Evolutionary conservation across 2,329 filamentous ascomycete species (phyloP), one percentile per base, ranked within the genome.

Genomic region (Ceratocystis cubensis): DNA sequence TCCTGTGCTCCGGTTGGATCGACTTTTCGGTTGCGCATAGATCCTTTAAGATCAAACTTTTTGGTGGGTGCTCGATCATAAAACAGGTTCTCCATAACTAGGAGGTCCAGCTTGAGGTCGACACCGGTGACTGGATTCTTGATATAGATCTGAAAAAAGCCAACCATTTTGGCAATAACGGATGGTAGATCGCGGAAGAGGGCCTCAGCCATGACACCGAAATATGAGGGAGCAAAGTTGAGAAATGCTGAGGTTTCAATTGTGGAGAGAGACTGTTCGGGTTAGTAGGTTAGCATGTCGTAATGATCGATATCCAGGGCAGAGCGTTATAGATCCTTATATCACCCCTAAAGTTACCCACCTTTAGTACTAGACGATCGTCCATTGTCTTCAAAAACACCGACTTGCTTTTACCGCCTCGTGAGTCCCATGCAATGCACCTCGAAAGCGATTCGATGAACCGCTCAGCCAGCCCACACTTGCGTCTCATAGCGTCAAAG

Each of bases 91-190:
- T 99, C 94, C 86, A 97, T 99, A 20, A 99, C 82, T 3, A 99
- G 80, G 65, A 99, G 82, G 75, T 95, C 96, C 76, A 93, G 90
- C 74, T 96, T 96, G 75, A 96, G 93, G 74, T 99, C 94, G 0
- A 89, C 89, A 63, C 91, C 92, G 0, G 92, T 96, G 20, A 84
- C 81, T 0, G 94, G 90, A 71, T 97, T 97, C 78, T 96, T 96
- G 77, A 99, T 96, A 70, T 93, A 88, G 62, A 99, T 88, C 72
- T 97, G 93, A 78, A 96, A 99, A 75, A 99, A 95, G 0, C 94
- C 94, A 65, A 99, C 84, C 94, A 99, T 99, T 78, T 99, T 99
- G 37, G 94, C 94, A 72, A 99, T 99, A 53, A 96, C 94, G 1
- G 91, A 96, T 0, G 94, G 94, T 1, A 99, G 81, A 71, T 93